A percentile compares a stretch with the other conserved stretches of the same genome.
Evolutionary conservation across 345 rosid genomes (phyloP).

Genomic region (Fremontodendron californicum): DNA sequence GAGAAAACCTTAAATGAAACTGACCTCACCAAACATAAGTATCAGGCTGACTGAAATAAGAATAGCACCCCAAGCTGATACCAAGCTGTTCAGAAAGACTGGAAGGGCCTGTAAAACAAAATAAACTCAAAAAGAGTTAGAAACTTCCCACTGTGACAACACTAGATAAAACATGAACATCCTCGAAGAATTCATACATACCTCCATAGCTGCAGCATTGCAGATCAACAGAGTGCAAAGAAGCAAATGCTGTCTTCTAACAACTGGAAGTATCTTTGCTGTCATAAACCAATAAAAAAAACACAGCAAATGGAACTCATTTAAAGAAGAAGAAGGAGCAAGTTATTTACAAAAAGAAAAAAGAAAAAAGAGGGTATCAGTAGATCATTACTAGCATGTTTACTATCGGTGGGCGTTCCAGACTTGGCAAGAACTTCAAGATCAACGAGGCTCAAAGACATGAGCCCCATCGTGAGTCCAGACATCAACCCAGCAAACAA

Average conservation of each 20-base stretch:
- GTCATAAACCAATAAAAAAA: slow-evolving; percentile 9
- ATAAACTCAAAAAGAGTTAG: neutral
- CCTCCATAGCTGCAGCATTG: slow-evolving; percentile 87
- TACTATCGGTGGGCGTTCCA: slow-evolving; percentile 48
- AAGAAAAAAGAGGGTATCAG: neutral
- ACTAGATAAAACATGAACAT: neutral
- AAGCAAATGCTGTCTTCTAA: slow-evolving; percentile 52
- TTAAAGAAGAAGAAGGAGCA: neutral
- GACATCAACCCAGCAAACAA: slow-evolving; percentile 68
- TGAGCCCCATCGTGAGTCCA: slow-evolving; percentile 66
- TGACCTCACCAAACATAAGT: slow-evolving; percentile 66
- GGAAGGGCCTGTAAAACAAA: slow-evolving; percentile 55
- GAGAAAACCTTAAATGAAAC: neutral
- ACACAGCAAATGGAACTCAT: neutral
- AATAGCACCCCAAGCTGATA: slow-evolving; percentile 57
- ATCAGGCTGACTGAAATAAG: slow-evolving; percentile 60
- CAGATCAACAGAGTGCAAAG: slow-evolving; percentile 61
- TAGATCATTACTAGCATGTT: slow-evolving; percentile 42
- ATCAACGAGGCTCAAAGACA: slow-evolving; percentile 72
- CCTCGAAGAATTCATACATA: slow-evolving; percentile 9
- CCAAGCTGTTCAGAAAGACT: slow-evolving; percentile 53
- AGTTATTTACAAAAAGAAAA: neutral
- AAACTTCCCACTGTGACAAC: neutral
- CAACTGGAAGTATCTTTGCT: slow-evolving; percentile 64
- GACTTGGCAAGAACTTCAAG: slow-evolving; percentile 69